Conservation (phyloP, 2,329 filamentous ascomycete genomes). For the Colletotrichum cereale region DNA sequence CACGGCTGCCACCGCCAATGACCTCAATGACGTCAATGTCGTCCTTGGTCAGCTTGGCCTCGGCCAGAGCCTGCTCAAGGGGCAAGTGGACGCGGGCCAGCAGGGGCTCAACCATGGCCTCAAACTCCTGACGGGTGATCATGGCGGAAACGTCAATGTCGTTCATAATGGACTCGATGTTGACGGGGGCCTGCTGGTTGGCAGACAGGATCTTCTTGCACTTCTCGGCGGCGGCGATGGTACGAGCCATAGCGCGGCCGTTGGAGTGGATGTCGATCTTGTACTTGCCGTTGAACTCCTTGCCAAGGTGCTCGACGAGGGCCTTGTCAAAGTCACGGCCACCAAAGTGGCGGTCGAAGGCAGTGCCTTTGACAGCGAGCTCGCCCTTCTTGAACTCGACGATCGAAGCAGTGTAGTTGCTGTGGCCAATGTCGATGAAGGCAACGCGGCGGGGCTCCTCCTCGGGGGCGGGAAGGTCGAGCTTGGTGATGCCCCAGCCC, state of each 20-base stretch:
- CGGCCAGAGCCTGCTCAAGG: constrained; percentile 91
- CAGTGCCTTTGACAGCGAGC: constrained; percentile 90
- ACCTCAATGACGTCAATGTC: constrained; percentile 96
- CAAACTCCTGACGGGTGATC: constrained; percentile 94
- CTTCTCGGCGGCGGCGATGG: constrained; percentile 92
- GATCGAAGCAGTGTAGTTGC: constrained; percentile 93
- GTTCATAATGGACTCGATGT: constrained; percentile 99
- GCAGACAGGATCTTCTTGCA: constrained; percentile 98
- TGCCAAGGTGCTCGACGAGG: constrained; percentile 92
- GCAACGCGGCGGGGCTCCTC: constrained; percentile 92
- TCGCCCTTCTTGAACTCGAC: constrained; percentile 99
- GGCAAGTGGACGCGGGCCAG: constrained; percentile 79
- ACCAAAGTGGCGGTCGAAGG: constrained; percentile 96
- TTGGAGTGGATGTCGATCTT: constrained; percentile 96
- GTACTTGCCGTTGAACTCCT: constrained; percentile 97
- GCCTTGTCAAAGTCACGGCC: constrained; percentile 97
- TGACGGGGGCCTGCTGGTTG: constrained; percentile 91
- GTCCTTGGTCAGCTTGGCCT: constrained; percentile 89
- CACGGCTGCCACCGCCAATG: constrained; percentile 93
- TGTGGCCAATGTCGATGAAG: constrained; percentile 96
- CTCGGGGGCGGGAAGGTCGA: constrained; percentile 87
- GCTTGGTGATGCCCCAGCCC: constrained; percentile 97
- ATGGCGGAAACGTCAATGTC: constrained; percentile 91
- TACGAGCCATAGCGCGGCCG: constrained; percentile 88
- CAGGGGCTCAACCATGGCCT: constrained; percentile 88